Evolutionary conservation across 345 rosid species (phyloP), one percentile per base, ranked within the genome.

Genomic region (Viola odorata): DNA sequence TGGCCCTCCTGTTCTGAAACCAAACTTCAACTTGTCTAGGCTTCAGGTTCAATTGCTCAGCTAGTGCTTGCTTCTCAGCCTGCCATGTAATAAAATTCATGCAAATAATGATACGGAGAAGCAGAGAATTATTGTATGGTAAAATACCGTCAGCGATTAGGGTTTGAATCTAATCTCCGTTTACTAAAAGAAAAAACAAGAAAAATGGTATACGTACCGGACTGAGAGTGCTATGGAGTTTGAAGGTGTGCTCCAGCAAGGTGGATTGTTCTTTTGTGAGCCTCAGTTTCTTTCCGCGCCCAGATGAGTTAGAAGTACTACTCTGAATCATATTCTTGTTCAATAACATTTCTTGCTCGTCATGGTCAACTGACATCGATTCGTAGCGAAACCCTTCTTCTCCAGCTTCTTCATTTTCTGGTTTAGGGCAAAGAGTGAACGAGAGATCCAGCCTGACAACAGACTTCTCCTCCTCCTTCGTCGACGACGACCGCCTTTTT

Each of bases 1-100:
- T 80, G 69, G 87, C 87, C 71, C 87, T 78, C 70, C 87, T 73
- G 69, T 83, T 83, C 50, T 83, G 87, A 59, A 83, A 83, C 87
- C 87, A 83, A 54, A 80, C 82, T 63, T 83, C 87, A n/a, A 80
- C 83, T 69, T 83, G 87, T 58, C 87, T 74, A 47, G 87, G 71
- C 45, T 71, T 76, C 62, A 83, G 57, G 37, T 68, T 72, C 56
- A 83, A 67, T 45, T 58, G 65, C 44, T 78, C 71, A 10, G 84
- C 87, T 14, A 80, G 70, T 60, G 77, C 50, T 37, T 71, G 73
- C 48, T 83, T 83, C 69, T 80, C 74, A 12, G 65, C 65, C 87
- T 83, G 73, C 64, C 41, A 52, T 23, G 55, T 10, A 1, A 1
- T n/a, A n/a, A n/a, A n/a, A n/a, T n/a, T n/a, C n/a, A n/a, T n/a